phyloP scores from a whole-genome alignment of 345 rosid genomes.

The Eucalyptus pauciflora region DNA sequence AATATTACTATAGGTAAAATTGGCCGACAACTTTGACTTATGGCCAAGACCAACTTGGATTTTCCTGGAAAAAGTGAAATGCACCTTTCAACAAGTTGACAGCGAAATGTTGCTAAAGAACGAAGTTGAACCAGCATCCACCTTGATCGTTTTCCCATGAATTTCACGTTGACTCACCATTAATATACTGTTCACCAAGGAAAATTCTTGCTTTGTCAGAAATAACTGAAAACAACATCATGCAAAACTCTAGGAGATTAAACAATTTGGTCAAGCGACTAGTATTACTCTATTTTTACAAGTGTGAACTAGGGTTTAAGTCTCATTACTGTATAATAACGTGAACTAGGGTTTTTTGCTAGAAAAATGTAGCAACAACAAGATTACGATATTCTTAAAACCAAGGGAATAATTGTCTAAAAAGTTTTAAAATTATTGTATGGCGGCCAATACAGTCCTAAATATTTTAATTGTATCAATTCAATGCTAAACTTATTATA shows the following conservation, averaged over 20 bases:
- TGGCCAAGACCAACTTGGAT: neutral
- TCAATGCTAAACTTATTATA: no score
- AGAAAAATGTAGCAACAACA: no score
- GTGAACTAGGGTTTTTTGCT: no score
- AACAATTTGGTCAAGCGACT: no score
- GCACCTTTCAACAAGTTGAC: neutral
- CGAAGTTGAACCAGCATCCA: neutral
- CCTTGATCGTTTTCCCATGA: neutral
- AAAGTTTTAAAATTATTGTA: no score
- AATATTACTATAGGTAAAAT: neutral
- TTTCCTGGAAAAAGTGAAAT: neutral
- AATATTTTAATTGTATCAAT: no score
- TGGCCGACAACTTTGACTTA: neutral
- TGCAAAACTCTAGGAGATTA: neutral
- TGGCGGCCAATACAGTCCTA: no score
- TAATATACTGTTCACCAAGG: neutral
- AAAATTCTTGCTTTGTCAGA: neutral
- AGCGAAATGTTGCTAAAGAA: neutral
- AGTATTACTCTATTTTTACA: no score
- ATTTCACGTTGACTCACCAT: neutral
- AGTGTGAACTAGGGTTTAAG: no score
- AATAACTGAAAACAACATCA: neutral
- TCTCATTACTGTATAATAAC: no score
- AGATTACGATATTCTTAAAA: no score
- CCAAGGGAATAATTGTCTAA: no score